phyloP scores from a whole-genome alignment of 495 filamentous ascomycete species.

The Penicillium waksmanii region DNA sequence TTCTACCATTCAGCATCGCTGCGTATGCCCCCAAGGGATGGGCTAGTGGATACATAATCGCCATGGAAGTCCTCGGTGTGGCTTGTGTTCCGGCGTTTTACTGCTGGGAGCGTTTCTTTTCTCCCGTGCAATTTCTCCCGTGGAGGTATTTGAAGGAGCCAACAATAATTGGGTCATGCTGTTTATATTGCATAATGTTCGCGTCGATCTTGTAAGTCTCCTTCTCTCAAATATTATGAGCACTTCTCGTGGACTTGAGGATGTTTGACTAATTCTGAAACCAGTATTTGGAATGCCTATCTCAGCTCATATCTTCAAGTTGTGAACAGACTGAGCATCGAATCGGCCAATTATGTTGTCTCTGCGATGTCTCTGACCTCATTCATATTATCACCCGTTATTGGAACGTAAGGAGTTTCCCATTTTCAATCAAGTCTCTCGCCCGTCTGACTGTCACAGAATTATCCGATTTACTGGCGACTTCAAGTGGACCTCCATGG shows the following conservation, averaged over 20 bases:
- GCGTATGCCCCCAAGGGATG: conserved; percentile 46
- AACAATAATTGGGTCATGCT: conserved; percentile 60
- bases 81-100: conserved; percentile 55
- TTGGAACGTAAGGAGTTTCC: neutral
- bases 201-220: conserved; percentile 58
- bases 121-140: conserved; percentile 57
- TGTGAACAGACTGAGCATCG: neutral
- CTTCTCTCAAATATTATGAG: neutral
- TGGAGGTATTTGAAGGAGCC: conserved; percentile 59
- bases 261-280: neutral
- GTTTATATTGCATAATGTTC: conserved; percentile 58
- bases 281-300: neutral
- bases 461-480: conserved; percentile 54
- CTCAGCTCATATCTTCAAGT: neutral
- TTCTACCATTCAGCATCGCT: conserved; percentile 59
- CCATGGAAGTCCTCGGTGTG: conserved; percentile 57
- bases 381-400: neutral
- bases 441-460: neutral
- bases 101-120: conserved; percentile 56
- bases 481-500: conserved; percentile 55
- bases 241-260: neutral
- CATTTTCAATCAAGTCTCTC: neutral
- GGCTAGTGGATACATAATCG: conserved; percentile 52
- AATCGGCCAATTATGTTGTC: neutral
- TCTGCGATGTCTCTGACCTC: neutral